These are phyloP conservation scores for Fusarium palustre DNA, from an alignment of 2,329 filamentous ascomycete genomes.

Conservation along the genomic window DNA sequence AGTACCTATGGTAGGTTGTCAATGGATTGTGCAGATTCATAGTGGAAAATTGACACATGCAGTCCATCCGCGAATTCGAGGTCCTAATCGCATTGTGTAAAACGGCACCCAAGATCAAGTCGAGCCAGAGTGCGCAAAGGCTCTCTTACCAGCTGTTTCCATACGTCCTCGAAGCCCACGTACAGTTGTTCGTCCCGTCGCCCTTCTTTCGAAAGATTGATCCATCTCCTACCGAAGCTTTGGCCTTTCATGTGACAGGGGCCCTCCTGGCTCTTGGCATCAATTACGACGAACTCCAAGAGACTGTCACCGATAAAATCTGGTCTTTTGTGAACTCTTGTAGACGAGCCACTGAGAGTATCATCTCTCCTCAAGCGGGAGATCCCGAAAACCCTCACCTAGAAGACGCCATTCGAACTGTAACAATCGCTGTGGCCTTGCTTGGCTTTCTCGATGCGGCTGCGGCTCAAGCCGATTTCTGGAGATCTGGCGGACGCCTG, in stretches of 20 bases:
- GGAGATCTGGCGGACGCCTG: slow-evolving; percentile 79
- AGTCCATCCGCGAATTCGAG: slow-evolving; percentile 92
- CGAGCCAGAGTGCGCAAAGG: slow-evolving; percentile 77
- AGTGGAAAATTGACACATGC: slow-evolving; percentile 39
- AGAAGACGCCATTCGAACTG: slow-evolving; percentile 75
- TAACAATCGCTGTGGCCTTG: slow-evolving; percentile 85
- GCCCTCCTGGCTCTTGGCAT: slow-evolving; percentile 85
- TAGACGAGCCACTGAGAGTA: slow-evolving; percentile 67
- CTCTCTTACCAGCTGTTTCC: slow-evolving; percentile 82
- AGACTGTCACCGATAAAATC: slow-evolving; percentile 73
- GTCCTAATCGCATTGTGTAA: slow-evolving; percentile 92
- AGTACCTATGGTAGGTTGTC: slow-evolving; percentile 68
- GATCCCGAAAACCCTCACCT: slow-evolving; percentile 69
- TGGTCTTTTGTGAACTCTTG: slow-evolving; percentile 80
- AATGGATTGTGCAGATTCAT: background rate
- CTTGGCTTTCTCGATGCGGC: slow-evolving; percentile 89
- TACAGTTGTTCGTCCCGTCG: slow-evolving; percentile 81
- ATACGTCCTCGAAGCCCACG: slow-evolving; percentile 87
- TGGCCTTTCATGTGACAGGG: slow-evolving; percentile 81
- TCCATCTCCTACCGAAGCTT: slow-evolving; percentile 87
- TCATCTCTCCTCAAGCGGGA: slow-evolving; percentile 65
- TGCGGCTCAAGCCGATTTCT: slow-evolving; percentile 82
- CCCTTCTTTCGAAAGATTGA: slow-evolving; percentile 86
- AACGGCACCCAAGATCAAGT: slow-evolving; percentile 81
- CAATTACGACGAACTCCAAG: slow-evolving; percentile 76